phyloP scores from a whole-genome alignment of 805 yeast genomes.

The Lachancea dasiensis region DNA sequence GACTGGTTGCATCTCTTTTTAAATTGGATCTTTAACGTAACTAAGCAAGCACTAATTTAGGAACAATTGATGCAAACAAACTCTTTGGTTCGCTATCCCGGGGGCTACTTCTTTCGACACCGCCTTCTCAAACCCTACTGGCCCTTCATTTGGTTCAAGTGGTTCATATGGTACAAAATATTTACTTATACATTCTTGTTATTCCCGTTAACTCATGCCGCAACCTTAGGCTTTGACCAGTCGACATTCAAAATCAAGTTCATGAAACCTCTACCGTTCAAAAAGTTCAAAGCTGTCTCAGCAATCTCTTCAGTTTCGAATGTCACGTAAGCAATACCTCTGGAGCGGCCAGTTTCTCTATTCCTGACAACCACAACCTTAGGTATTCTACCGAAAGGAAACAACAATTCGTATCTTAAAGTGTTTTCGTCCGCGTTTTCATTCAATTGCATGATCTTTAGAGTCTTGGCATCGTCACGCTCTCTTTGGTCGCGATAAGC shows the following conservation, averaged over 20 bases:
- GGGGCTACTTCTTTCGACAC: neutral
- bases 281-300: slow-evolving; percentile 62
- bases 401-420: slow-evolving; percentile 65
- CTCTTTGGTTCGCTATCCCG: neutral
- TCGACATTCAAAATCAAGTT: slow-evolving; percentile 70
- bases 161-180: slow-evolving; percentile 5
- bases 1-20: too few relatives aligned
- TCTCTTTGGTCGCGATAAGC: slow-evolving; percentile 43
- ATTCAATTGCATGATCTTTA: slow-evolving; percentile 88
- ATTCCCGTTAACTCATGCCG: slow-evolving; percentile 2
- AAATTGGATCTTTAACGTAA: too few relatives aligned
- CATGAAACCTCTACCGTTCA: slow-evolving; percentile 90
- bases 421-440: slow-evolving; percentile 76
- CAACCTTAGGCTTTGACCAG: slow-evolving; percentile 45
- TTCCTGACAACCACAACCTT: slow-evolving; percentile 83
- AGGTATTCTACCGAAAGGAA: slow-evolving; percentile 57
- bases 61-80: too few relatives aligned
- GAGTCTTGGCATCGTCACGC: slow-evolving; percentile 80
- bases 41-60: too few relatives aligned
- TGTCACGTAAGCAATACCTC: slow-evolving; percentile 93
- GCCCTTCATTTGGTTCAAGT: neutral
- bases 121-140: too few relatives aligned
- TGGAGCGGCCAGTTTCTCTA: slow-evolving; percentile 88
- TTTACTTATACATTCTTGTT: slow-evolving; percentile 2
- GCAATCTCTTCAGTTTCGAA: slow-evolving; percentile 66